Percentiles rank a stretch among this genome's conserved stretches.
phyloP scores from a whole-genome alignment of 192 early-diverging fungal genomes.

The Paraglomus occultum region DNA sequence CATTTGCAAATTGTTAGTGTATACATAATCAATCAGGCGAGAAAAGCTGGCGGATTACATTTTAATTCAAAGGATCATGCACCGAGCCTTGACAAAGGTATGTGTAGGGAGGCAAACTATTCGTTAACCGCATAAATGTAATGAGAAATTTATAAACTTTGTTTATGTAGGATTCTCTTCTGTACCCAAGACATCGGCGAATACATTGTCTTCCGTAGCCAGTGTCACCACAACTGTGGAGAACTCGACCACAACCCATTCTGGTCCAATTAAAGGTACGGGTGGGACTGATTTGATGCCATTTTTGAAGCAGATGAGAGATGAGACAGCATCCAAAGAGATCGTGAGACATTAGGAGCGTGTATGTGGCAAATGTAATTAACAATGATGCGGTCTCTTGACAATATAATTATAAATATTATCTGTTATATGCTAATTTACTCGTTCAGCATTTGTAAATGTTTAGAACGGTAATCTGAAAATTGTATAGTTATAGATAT shows the following conservation, averaged over 20 bases:
- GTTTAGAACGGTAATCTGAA: too few relatives aligned
- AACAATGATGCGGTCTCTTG: too few relatives aligned
- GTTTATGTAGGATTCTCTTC: not conserved
- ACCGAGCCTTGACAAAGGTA: conserved; percentile 7
- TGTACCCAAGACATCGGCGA: not conserved
- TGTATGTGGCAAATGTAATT: too few relatives aligned
- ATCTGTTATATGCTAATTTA: too few relatives aligned
- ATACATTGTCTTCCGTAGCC: conserved; percentile 20
- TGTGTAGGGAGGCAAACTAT: not conserved
- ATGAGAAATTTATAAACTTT: not conserved
- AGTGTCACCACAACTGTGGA: conserved; percentile 48
- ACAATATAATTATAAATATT: too few relatives aligned
- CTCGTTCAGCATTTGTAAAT: too few relatives aligned
- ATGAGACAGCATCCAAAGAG: conserved; percentile 64
- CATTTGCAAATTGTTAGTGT: conserved; percentile 91
- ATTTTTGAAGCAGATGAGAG: conserved; percentile 87
- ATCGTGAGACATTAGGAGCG: not conserved
- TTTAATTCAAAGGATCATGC: conserved; percentile 27
- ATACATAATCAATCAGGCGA: conserved; percentile 86
- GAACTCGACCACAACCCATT: conserved; percentile 43
- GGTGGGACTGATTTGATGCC: conserved; percentile 89
- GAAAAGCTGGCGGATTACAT: conserved; percentile 57
- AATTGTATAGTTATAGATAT: too few relatives aligned
- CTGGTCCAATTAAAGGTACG: conserved; percentile 65
- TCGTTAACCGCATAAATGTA: not conserved